Conservation (phyloP, 108 stramenopile species). For the Cylindrotheca closterium region DNA sequence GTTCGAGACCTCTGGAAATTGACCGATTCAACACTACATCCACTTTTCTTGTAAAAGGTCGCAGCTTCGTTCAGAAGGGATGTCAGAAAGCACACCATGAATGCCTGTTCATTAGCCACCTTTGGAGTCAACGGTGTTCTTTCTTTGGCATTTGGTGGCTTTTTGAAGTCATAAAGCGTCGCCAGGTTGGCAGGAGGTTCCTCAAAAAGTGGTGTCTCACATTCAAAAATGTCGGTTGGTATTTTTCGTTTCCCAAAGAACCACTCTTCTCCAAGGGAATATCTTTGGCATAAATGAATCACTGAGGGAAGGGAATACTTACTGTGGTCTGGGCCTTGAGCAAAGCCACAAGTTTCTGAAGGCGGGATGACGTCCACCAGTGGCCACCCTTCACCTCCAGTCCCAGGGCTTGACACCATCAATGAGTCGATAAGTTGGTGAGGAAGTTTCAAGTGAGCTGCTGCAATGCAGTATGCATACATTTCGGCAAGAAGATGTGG, state of each 20-base stretch:
- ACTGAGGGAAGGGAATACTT: conserved; percentile 30
- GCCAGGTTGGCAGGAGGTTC: conserved; percentile 47
- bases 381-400: conserved; percentile 66
- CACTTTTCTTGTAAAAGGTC: conserved; percentile 53
- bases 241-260: conserved; percentile 62
- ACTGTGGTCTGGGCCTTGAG: neutral
- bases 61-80: conserved; percentile 67
- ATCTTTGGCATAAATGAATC: conserved; percentile 74
- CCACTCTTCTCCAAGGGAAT: conserved; percentile 47
- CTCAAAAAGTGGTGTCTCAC: conserved; percentile 52
- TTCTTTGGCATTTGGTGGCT: conserved; percentile 14
- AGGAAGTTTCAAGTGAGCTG: conserved; percentile 70
- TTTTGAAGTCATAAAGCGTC: conserved; percentile 10
- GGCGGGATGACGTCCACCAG: conserved; percentile 34
- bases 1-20: conserved; percentile 16
- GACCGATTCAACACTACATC: conserved; percentile 14
- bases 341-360: conserved; percentile 25
- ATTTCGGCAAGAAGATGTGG: conserved; percentile 54
- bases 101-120: conserved; percentile 10
- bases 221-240: conserved; percentile 60
- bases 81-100: conserved; percentile 60
- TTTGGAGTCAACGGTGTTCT: conserved; percentile 2
- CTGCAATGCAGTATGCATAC: conserved; percentile 77
- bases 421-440: conserved; percentile 64
- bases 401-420: conserved; percentile 56